These are phyloP conservation scores for Umbelopsis isabellina DNA, from an alignment of 192 early-diverging fungal species.

Conservation along the genomic window DNA sequence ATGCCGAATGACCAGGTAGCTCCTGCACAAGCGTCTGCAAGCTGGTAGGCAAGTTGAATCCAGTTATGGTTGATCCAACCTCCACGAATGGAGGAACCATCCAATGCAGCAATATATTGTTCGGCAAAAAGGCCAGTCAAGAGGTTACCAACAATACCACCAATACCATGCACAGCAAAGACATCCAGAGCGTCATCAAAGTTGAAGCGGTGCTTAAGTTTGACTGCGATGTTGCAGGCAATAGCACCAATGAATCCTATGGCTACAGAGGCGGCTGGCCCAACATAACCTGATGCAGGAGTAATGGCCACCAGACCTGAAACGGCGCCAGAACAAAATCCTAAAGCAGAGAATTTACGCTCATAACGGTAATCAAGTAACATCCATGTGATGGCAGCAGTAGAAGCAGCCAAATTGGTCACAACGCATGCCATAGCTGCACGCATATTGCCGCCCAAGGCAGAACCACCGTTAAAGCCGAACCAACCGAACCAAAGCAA, in stretches of 20 bases:
- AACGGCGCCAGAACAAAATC: constrained; percentile 79
- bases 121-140: constrained; percentile 82
- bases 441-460: constrained; percentile 54
- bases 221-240: constrained; percentile 55
- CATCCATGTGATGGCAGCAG: constrained; percentile 65
- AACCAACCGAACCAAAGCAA: constrained; percentile 85
- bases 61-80: constrained; percentile 73
- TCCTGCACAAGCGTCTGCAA: constrained; percentile 64
- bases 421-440: constrained; percentile 68
- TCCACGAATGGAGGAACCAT: constrained; percentile 44
- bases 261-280: constrained; percentile 61
- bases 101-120: constrained; percentile 57
- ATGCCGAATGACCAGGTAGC: constrained; percentile 65
- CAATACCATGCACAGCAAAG: constrained; percentile 72
- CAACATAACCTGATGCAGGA: constrained; percentile 68
- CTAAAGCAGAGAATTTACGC: constrained; percentile 65
- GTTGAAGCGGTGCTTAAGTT: constrained; percentile 55
- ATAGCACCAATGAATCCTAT: constrained; percentile 63
- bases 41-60: constrained; percentile 70
- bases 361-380: constrained; percentile 59
- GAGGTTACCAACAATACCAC: constrained; percentile 71
- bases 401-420: constrained; percentile 66
- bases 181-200: constrained; percentile 74
- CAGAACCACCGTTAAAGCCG: constrained; percentile 77
- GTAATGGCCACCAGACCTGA: constrained; percentile 81